A percentile compares a stretch with the other conserved stretches of the same genome.
phyloP scores from a whole-genome alignment of 2,329 filamentous ascomycete species.

The Mycogone perniciosa region DNA sequence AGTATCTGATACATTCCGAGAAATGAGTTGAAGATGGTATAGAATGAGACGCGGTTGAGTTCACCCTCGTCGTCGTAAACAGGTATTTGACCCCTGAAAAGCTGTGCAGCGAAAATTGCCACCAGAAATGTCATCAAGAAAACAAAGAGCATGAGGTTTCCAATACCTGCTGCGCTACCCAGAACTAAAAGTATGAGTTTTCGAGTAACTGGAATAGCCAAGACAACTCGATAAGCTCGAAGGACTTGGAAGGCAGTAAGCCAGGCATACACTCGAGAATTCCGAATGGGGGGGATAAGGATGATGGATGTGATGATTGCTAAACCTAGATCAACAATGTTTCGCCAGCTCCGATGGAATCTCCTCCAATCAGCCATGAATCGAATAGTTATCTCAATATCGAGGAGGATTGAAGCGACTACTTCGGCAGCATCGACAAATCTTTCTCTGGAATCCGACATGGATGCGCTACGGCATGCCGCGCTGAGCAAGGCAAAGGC shows the following conservation, averaged over 20 bases:
- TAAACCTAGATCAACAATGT: slow-evolving; percentile 73
- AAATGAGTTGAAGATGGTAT: slow-evolving; percentile 90
- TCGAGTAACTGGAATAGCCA: slow-evolving; percentile 81
- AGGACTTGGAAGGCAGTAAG: slow-evolving; percentile 90
- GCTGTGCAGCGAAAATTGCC: slow-evolving; percentile 85
- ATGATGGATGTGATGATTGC: slow-evolving; percentile 80
- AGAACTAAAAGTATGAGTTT: slow-evolving; percentile 83
- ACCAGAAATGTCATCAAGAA: slow-evolving; percentile 92
- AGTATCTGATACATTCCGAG: slow-evolving; percentile 96
- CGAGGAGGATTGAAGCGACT: slow-evolving; percentile 68
- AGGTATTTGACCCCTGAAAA: slow-evolving; percentile 84
- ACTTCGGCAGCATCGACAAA: slow-evolving; percentile 71
- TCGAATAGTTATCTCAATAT: slow-evolving; percentile 76
- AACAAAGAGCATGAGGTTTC: slow-evolving; percentile 92
- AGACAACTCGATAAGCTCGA: slow-evolving; percentile 82
- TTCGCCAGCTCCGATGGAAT: slow-evolving; percentile 68
- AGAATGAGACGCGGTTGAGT: slow-evolving; percentile 67
- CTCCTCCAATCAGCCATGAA: slow-evolving; percentile 72
- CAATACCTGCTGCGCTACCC: slow-evolving; percentile 84
- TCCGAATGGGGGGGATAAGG: slow-evolving; percentile 71
- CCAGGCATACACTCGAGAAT: slow-evolving; percentile 75
- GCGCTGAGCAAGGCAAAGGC: slow-evolving; percentile 73
- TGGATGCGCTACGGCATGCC: slow-evolving; percentile 67
- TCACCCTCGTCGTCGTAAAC: slow-evolving; percentile 54
- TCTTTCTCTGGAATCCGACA: slow-evolving; percentile 52